Evolutionary conservation across 345 rosid genomes (phyloP).

Genomic region (Dipteronia sinensis): DNA sequence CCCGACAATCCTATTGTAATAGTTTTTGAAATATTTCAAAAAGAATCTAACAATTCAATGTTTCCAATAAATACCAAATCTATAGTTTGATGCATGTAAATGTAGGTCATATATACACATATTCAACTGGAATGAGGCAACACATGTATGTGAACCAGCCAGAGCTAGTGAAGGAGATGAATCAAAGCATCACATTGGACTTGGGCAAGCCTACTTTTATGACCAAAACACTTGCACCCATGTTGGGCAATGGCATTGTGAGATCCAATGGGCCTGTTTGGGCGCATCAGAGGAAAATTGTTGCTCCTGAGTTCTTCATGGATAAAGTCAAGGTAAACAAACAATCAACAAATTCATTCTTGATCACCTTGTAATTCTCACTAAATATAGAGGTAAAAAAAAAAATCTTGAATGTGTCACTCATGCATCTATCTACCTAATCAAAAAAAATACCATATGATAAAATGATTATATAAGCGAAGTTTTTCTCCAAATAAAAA

Average conservation of each 20-base stretch:
- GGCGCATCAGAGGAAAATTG: conserved; percentile 69
- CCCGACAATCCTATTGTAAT: too few species aligned
- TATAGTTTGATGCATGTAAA: not conserved
- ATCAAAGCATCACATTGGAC: conserved; percentile 51
- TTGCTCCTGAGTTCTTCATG: conserved; percentile 75
- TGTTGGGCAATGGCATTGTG: conserved; percentile 73
- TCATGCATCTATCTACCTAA: too few species aligned
- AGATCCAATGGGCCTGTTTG: conserved; percentile 69
- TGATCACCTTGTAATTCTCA: not conserved
- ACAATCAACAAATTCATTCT: not conserved
- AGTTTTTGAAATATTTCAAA: too few species aligned
- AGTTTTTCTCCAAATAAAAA: too few species aligned
- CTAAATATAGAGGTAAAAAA: too few species aligned
- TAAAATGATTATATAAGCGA: too few species aligned
- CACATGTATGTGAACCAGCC: conserved; percentile 70
- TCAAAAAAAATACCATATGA: too few species aligned
- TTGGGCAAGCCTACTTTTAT: conserved; percentile 74
- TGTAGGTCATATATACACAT: conserved; percentile 70
- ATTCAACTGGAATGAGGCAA: conserved; percentile 68
- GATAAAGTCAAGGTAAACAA: conserved; percentile 71
- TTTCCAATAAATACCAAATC: not conserved
- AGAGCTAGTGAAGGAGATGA: conserved; percentile 74
- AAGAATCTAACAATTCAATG: too few species aligned
- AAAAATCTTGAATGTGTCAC: too few species aligned
- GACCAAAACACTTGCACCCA: conserved; percentile 57